These are phyloP conservation scores for Aspergillus incahuasiensis DNA, from an alignment of 495 filamentous ascomycete species.

Conservation along the genomic window DNA sequence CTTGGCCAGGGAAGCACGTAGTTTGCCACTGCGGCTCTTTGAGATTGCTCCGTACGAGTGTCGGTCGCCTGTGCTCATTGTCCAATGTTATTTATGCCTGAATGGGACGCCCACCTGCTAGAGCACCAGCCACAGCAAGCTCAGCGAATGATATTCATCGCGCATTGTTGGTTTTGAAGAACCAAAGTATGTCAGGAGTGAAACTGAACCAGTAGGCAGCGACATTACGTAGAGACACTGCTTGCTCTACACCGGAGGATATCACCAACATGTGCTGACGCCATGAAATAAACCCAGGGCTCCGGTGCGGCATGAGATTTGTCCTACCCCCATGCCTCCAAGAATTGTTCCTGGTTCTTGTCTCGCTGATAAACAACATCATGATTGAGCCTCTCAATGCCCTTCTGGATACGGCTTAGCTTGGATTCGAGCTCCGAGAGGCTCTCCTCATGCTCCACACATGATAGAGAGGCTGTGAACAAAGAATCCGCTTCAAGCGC, in stretches of 20 bases:
- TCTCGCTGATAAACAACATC: slow-evolving; percentile 35
- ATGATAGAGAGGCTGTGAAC: slow-evolving; percentile 27
- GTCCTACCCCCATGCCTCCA: slow-evolving; percentile 28
- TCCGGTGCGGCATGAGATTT: not conserved
- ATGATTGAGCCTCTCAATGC: slow-evolving; percentile 31
- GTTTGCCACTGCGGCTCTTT: not conserved
- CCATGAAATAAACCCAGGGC: not conserved
- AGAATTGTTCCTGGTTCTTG: slow-evolving; percentile 26
- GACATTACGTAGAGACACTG: not conserved
- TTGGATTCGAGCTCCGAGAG: slow-evolving; percentile 29
- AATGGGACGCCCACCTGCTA: not conserved
- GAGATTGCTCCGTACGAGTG: not conserved
- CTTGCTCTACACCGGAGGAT: not conserved
- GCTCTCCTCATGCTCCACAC: slow-evolving; percentile 21
- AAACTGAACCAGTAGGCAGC: not conserved
- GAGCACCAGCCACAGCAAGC: not conserved
- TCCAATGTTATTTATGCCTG: not conserved
- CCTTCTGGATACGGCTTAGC: slow-evolving; percentile 30
- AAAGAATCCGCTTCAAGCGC: slow-evolving; percentile 30
- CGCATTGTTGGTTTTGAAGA: not conserved
- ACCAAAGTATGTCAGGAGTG: not conserved
- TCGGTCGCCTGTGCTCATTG: not conserved
- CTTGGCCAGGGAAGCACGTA: too few relatives aligned
- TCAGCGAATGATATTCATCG: not conserved
- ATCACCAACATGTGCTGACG: not conserved